Conservation (phyloP, 148 eudicot species). For the Cornus suecica region DNA sequence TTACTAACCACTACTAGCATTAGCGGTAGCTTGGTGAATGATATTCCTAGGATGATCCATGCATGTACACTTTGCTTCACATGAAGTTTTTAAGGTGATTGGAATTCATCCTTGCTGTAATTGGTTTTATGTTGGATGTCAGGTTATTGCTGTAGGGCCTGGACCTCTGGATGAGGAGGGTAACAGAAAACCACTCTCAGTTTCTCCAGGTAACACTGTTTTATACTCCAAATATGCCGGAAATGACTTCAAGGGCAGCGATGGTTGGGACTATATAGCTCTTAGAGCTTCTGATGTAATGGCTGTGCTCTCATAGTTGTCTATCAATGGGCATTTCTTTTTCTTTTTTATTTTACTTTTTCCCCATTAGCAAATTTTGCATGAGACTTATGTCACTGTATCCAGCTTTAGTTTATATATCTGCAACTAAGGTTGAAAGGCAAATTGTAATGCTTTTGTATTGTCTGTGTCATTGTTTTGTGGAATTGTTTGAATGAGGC, state of each 20-base stretch:
- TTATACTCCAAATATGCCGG: constrained; percentile 88
- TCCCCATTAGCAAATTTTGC: background rate
- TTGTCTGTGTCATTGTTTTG: background rate
- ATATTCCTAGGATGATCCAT: background rate
- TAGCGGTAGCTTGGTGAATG: background rate
- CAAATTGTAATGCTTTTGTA: background rate
- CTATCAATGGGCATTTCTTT: background rate
- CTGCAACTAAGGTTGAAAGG: background rate
- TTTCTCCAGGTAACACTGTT: constrained; percentile 69
- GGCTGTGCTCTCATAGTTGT: constrained; percentile 75
- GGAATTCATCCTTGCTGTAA: too few relatives aligned
- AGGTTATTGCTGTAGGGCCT: constrained; percentile 86
- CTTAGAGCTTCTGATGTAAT: constrained; percentile 73
- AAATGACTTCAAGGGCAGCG: constrained; percentile 78
- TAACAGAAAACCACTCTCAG: constrained; percentile 51
- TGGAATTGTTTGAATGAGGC: background rate
- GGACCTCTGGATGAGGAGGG: constrained; percentile 84
- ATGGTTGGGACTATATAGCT: constrained; percentile 73
- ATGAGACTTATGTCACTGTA: background rate
- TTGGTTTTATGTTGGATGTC: constrained; percentile 8
- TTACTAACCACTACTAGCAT: too few relatives aligned
- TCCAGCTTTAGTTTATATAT: background rate
- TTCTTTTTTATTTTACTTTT: background rate
- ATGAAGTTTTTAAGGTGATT: background rate
- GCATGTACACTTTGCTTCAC: background rate